Percentiles rank a stretch among this genome's conserved stretches.
Conservation (phyloP, 2,329 filamentous ascomycete genomes). For the Teratosphaeria nubilosa region DNA sequence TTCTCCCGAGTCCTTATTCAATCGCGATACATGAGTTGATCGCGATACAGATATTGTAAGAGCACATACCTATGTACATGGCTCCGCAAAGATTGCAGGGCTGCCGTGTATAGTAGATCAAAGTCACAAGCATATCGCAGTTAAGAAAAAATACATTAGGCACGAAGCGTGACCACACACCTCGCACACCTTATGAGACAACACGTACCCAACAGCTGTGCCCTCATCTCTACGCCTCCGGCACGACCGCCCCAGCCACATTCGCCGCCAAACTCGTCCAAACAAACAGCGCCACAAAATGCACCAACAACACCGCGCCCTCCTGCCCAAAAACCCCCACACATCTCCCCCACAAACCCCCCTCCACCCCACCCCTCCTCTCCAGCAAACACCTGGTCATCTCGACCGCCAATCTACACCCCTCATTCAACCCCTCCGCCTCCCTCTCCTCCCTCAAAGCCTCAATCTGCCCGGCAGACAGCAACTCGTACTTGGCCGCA, state of each 20-base stretch:
- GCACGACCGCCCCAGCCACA: not conserved
- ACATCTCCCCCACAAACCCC: not conserved
- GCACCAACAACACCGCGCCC: not conserved
- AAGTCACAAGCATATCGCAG: no score
- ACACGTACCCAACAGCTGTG: not conserved
- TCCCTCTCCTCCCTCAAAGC: not conserved
- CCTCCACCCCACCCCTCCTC: not conserved
- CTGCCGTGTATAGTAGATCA: no score
- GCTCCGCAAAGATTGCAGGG: no score
- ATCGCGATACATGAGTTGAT: no score
- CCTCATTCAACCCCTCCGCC: not conserved
- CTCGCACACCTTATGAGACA: no score
- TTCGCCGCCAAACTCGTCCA: not conserved
- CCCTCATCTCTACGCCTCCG: not conserved
- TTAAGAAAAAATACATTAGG: no score
- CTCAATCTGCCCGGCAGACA: not conserved
- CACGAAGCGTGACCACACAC: no score
- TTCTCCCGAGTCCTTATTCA: no score
- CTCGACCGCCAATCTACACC: not conserved
- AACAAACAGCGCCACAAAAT: not conserved
- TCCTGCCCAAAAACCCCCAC: not conserved
- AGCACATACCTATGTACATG: no score
- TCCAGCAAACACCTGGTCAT: not conserved
- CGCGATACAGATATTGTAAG: no score
- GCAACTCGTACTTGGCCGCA: not conserved